Evolutionary conservation across 129 eudicot species (phyloP).

Genomic region (Helichrysum umbraculigerum): DNA sequence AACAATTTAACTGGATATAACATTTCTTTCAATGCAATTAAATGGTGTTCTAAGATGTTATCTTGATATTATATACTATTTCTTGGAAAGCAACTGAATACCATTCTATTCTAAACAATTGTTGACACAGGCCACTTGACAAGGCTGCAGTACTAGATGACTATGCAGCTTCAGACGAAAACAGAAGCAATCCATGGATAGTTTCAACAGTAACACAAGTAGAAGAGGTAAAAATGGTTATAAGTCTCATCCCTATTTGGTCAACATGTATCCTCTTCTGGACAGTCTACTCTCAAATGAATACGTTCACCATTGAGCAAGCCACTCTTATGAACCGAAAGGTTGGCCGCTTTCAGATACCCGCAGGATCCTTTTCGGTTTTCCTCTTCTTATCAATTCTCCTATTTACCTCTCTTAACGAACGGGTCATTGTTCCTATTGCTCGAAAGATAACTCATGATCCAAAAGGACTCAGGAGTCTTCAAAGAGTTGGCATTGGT

Average conservation of each 20-base stretch:
- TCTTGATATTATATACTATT: neutral
- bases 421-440: constrained; percentile 63
- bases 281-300: constrained; percentile 99
- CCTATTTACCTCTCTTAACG: constrained; percentile 84
- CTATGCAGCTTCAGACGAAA: constrained; percentile 36
- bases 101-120: constrained; percentile 5
- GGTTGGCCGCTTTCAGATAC: constrained; percentile 59
- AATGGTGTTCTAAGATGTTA: neutral
- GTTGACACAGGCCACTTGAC: constrained; percentile 67
- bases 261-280: constrained; percentile 93
- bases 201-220: constrained; percentile 84
- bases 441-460: constrained; percentile 66
- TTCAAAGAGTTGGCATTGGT: constrained; percentile 82
- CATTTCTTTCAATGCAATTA: neutral
- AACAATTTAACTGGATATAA: neutral
- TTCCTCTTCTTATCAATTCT: constrained; percentile 84
- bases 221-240: constrained; percentile 92
- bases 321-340: constrained; percentile 87
- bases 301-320: constrained; percentile 93
- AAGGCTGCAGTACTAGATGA: constrained; percentile 82
- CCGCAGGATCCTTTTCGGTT: constrained; percentile 84
- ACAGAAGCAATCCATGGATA: constrained; percentile 48
- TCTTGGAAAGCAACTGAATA: neutral
- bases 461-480: constrained; percentile 67
- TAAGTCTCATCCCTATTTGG: constrained; percentile 89